Base-by-base conservation (phyloP, 1,139 yeast species). In the Yamadazyma diospyri region DNA sequence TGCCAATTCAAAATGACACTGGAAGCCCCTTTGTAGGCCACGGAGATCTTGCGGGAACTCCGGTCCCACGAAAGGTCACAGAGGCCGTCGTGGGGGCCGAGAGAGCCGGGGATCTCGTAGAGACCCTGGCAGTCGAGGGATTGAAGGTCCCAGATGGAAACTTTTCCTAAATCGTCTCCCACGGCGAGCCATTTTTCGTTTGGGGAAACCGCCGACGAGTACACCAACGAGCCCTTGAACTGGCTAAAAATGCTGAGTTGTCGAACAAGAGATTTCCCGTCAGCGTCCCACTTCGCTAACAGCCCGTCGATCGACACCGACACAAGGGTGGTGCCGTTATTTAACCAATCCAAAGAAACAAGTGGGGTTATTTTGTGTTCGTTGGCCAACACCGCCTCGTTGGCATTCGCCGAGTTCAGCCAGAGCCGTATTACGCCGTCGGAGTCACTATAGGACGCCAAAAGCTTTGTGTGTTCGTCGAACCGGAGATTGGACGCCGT, bases 351-450 rank as follows among this genome's bases (percentile, higher is more conserved):
- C 10, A 79, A 61, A 10, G 64, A 69, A 0, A 79, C 61, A 3
- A 82, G 62, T 4, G 85, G 81, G 27, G 80, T 85, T 0, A 50
- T 43, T 33, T 49, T 51, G n/a, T 32, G 28, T 8, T 20, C 43
- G 32, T 30, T 38, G 22, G 53, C 58, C 26, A 68, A 46, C 27
- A 57, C 63, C 11, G 59, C 40, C n/a, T 57, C 49, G 21, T 64
- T 68, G 35, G 72, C 76, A 14, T 76, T 58, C 17, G 77, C 71
- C 15, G 73, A 70, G 19, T 85, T 78, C 46, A 69, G 43, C 95
- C 95, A 88, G 11, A 87, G 64, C 45, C 86, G 73, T 8, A 87
- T 67, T 0, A 73, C 61, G 37, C 75, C 72, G 51, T 88, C 96
- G 25, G 42, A 50, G 51, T 85, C 95, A 2, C 94, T 79, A 10